Conservation (phyloP, 441 rosid species). For the Bruguiera hainesii region DNA sequence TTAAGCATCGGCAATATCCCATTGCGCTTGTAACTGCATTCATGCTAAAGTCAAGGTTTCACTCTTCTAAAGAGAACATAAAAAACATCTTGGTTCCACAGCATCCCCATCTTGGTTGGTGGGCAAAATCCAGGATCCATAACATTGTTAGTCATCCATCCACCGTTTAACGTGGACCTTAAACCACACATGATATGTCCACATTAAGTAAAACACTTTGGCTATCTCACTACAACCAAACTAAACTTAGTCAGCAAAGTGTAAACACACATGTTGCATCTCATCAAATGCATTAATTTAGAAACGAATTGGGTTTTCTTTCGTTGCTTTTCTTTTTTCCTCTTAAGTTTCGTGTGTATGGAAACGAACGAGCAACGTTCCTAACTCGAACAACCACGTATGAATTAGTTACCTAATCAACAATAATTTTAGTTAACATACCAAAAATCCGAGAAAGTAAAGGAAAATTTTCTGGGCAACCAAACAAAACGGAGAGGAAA, state of each 20-base stretch:
- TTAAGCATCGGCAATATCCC: constrained; percentile 93
- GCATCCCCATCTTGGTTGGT: too few relatives aligned
- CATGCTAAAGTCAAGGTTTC: constrained; percentile 16
- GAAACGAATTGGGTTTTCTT: too few relatives aligned
- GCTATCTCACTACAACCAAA: too few relatives aligned
- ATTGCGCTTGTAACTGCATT: constrained; percentile 76
- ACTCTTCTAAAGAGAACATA: too few relatives aligned
- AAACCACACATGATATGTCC: background rate
- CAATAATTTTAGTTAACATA: background rate
- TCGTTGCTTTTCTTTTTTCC: too few relatives aligned
- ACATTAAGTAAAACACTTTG: too few relatives aligned
- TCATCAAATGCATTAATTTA: background rate
- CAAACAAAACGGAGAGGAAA: background rate
- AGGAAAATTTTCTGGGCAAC: constrained; percentile 3
- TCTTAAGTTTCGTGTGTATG: too few relatives aligned
- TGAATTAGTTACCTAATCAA: too few relatives aligned
- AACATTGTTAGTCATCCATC: background rate
- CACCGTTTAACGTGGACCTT: background rate
- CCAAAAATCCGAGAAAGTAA: background rate
- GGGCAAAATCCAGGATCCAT: too few relatives aligned
- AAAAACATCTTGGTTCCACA: too few relatives aligned
- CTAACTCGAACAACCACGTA: too few relatives aligned
- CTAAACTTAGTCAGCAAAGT: background rate
- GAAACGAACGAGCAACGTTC: too few relatives aligned
- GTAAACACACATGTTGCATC: background rate